Evolutionary conservation across 2,329 filamentous ascomycete species (phyloP).

Genomic region (Paraconiothyrium sp.): DNA sequence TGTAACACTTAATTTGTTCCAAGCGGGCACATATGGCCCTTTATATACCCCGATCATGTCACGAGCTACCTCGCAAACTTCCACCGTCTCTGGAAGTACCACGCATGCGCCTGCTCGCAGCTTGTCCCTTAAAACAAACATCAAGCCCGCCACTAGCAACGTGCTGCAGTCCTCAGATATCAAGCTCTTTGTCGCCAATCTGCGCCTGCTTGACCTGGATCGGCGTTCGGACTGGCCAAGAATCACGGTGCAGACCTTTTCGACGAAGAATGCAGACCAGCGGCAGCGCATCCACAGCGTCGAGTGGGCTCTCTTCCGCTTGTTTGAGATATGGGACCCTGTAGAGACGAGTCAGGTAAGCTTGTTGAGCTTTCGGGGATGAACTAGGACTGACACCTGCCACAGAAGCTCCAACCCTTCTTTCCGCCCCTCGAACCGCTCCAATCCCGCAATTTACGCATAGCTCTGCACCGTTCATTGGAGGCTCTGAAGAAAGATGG

Average conservation of each 20-base stretch:
- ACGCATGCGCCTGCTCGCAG: conserved; percentile 35
- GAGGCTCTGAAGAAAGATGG: conserved; percentile 90
- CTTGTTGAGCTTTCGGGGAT: neutral
- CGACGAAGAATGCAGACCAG: conserved; percentile 74
- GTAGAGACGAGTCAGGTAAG: conserved; percentile 76
- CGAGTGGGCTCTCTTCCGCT: conserved; percentile 90
- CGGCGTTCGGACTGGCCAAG: conserved; percentile 79
- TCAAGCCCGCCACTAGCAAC: conserved; percentile 31
- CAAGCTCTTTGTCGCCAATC: conserved; percentile 78
- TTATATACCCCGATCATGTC: conserved; percentile 33
- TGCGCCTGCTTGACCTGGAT: conserved; percentile 84
- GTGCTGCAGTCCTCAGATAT: conserved; percentile 39
- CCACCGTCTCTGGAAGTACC: conserved; percentile 29
- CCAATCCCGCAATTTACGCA: conserved; percentile 89
- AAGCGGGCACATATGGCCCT: conserved; percentile 20
- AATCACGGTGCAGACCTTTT: conserved; percentile 76
- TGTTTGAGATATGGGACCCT: conserved; percentile 85
- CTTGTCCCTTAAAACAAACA: conserved; percentile 45
- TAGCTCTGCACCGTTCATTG: conserved; percentile 81
- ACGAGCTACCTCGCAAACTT: conserved; percentile 36
- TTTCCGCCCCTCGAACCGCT: conserved; percentile 91
- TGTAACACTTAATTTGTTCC: neutral
- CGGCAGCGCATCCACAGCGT: conserved; percentile 83
- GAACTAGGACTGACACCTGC: conserved; percentile 7
- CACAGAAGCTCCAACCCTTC: conserved; percentile 84